phyloP scores from a whole-genome alignment of 345 rosid species.

The Pistacia vera region DNA sequence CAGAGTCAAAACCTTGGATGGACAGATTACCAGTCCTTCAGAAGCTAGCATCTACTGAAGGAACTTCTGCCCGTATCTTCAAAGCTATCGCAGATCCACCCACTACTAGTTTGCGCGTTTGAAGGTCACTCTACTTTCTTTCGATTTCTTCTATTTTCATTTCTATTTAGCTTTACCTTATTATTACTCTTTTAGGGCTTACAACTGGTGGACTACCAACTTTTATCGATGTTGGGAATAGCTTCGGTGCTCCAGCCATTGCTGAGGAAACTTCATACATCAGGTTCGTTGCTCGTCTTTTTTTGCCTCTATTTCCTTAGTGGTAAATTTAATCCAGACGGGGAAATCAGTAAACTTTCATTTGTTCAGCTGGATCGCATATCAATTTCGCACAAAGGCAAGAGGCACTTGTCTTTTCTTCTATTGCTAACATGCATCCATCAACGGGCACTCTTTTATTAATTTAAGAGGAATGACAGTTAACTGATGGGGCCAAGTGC shows the following conservation, averaged over 20 bases:
- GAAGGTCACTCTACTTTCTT: conserved; percentile 48
- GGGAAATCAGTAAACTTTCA: too few species aligned
- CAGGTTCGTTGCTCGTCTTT: too few species aligned
- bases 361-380: too few species aligned
- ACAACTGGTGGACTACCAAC: conserved; percentile 97
- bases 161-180: neutral
- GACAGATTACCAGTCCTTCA: conserved; percentile 69
- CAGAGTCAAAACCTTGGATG: conserved; percentile 90
- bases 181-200: conserved; percentile 53
- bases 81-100: conserved; percentile 99
- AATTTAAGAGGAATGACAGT: too few species aligned
- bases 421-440: too few species aligned
- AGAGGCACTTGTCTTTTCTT: too few species aligned
- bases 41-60: conserved; percentile 53
- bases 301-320: too few species aligned
- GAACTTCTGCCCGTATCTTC: conserved; percentile 66
- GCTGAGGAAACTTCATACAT: conserved; percentile 35
- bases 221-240: conserved; percentile 89
- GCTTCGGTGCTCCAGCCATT: conserved; percentile 96
- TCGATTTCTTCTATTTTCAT: neutral
- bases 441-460: too few species aligned
- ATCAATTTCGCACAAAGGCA: too few species aligned
- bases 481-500: too few species aligned
- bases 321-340: too few species aligned
- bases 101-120: conserved; percentile 90